These are phyloP conservation scores for Venustampulla echinocandica DNA, from an alignment of 495 filamentous ascomycete genomes.

Conservation along the genomic window DNA sequence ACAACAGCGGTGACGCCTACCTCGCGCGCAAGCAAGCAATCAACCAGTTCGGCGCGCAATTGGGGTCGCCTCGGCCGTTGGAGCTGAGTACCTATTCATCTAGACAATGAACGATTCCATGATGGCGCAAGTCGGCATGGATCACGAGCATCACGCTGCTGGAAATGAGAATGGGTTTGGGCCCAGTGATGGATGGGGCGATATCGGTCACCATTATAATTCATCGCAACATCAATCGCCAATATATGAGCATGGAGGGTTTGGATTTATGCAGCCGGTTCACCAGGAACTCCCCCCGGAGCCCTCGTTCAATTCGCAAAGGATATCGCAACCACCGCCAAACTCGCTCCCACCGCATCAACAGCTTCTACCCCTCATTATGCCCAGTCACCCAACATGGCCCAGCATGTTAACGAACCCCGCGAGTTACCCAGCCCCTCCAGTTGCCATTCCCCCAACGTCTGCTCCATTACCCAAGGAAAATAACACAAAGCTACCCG, in stretches of 20 bases:
- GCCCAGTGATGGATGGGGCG: slow-evolving; percentile 21
- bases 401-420: slow-evolving; percentile 62
- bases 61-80: slow-evolving; percentile 9
- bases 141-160: slow-evolving; percentile 22
- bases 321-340: slow-evolving; percentile 17
- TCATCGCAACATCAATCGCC: slow-evolving; percentile 27
- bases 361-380: slow-evolving; percentile 50
- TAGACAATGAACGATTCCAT: slow-evolving; percentile 25
- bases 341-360: slow-evolving; percentile 16
- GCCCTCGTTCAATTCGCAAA: slow-evolving; percentile 13
- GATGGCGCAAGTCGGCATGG: slow-evolving; percentile 25
- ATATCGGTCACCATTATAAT: slow-evolving; percentile 20
- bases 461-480: slow-evolving; percentile 39
- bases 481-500: slow-evolving; percentile 31
- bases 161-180: slow-evolving; percentile 18
- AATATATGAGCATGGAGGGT: slow-evolving; percentile 23
- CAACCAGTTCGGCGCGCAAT: slow-evolving; percentile 7
- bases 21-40: slow-evolving; percentile 7
- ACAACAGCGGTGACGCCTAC: slow-evolving; percentile 4
- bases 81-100: slow-evolving; percentile 1
- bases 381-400: slow-evolving; percentile 58
- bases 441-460: slow-evolving; percentile 48
- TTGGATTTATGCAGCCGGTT: slow-evolving; percentile 21
- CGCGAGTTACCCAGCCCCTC: slow-evolving; percentile 40
- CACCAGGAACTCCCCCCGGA: slow-evolving; percentile 20